Evolutionary conservation across 495 filamentous ascomycete species (phyloP).

Genomic region (Penicillium cinerascens): DNA sequence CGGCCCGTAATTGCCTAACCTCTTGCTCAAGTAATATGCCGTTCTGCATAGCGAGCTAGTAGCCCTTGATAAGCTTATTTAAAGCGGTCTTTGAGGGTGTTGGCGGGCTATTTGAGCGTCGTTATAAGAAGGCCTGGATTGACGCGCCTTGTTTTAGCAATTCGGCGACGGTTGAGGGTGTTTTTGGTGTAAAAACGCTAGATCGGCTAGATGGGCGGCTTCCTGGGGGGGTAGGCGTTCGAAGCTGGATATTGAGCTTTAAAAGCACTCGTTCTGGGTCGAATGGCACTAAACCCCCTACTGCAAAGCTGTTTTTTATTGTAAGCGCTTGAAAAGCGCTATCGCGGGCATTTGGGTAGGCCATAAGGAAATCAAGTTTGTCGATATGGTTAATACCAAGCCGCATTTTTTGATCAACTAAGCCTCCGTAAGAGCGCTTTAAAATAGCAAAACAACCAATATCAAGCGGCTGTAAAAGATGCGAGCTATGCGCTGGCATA

Average conservation of each 20-base stretch:
- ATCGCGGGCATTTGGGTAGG: background rate
- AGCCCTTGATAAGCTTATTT: too few species aligned
- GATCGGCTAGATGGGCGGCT: slow-evolving; percentile 6
- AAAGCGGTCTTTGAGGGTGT: too few species aligned
- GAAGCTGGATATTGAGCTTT: slow-evolving; percentile 12
- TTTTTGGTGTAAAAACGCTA: slow-evolving; percentile 8
- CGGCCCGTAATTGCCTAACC: too few species aligned
- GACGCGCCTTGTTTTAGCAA: too few species aligned
- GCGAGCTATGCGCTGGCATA: background rate
- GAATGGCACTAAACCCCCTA: slow-evolving; percentile 8
- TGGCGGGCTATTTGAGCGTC: too few species aligned
- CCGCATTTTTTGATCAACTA: background rate
- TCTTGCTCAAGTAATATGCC: too few species aligned
- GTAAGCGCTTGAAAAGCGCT: background rate
- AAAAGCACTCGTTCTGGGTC: slow-evolving; percentile 9
- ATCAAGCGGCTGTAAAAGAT: background rate
- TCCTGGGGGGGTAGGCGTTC: slow-evolving; percentile 7
- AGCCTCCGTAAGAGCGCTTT: background rate
- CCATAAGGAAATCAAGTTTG: slow-evolving; percentile 10
- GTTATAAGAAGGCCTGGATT: too few species aligned
- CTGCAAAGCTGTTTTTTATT: slow-evolving; percentile 8
- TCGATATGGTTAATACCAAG: background rate
- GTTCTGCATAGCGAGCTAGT: too few species aligned
- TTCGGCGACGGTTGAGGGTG: too few species aligned
- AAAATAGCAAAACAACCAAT: background rate